Percentiles rank a stretch among this genome's conserved stretches.
Conservation (phyloP, 1,284 basidiomycete genomes). For the Schizophyllum commune region DNA sequence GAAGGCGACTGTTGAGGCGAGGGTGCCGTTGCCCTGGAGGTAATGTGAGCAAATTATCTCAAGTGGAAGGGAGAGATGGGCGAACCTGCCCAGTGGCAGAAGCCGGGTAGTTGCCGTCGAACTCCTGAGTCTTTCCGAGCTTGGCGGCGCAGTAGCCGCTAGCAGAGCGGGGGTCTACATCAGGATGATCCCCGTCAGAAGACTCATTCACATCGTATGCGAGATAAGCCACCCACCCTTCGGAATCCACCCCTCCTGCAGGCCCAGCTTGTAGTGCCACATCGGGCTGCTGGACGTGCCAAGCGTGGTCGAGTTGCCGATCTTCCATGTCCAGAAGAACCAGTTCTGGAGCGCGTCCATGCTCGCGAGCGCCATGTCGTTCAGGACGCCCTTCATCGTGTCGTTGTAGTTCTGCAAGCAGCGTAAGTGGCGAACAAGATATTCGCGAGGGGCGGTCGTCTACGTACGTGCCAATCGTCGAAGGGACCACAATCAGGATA, state of each 20-base stretch:
- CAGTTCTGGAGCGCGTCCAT: constrained; percentile 89
- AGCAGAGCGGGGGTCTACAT: constrained; percentile 71
- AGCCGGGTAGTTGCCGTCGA: constrained; percentile 46
- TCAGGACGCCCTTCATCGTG: constrained; percentile 51
- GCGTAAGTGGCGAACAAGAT: constrained; percentile 64
- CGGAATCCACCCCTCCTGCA: constrained; percentile 85
- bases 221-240: constrained; percentile 47
- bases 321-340: constrained; percentile 98
- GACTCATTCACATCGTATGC: constrained; percentile 37
- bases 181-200: constrained; percentile 51
- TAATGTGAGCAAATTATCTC: constrained; percentile 13
- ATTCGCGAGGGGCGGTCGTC: constrained; percentile 24
- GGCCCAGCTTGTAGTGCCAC: constrained; percentile 86
- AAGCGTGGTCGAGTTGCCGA: constrained; percentile 57
- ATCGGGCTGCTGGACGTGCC: constrained; percentile 72
- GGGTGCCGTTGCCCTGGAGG: constrained; percentile 22
- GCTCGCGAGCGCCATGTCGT: constrained; percentile 62
- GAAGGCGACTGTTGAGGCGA: constrained; percentile 29
- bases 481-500: constrained; percentile 43
- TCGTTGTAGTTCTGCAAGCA: constrained; percentile 45
- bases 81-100: constrained; percentile 51
- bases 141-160: constrained; percentile 60
- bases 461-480: constrained; percentile 36
- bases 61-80: constrained; percentile 1
- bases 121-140: constrained; percentile 54